Evolutionary conservation across 2,329 filamentous ascomycete genomes (phyloP).

Genomic region (Colletotrichum sp.): DNA sequence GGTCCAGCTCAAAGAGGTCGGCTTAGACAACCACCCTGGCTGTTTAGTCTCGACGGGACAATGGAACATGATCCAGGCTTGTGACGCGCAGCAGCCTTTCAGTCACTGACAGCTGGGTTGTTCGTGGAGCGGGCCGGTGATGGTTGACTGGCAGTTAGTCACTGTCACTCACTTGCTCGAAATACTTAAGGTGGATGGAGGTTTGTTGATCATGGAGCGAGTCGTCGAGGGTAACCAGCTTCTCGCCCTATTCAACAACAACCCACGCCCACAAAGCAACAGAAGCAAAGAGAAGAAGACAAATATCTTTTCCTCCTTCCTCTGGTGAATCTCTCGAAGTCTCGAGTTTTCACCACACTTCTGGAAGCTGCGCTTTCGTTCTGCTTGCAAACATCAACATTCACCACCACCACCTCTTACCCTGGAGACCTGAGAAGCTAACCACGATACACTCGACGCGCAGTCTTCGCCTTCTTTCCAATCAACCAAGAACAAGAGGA

Average conservation of each 20-base stretch:
- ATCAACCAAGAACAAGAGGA: constrained; percentile 7
- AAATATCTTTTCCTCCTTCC: neutral
- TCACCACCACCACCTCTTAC: neutral
- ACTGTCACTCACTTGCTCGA: constrained; percentile 2
- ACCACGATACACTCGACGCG: neutral
- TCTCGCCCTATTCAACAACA: neutral
- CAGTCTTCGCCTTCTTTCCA: neutral
- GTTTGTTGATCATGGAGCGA: neutral
- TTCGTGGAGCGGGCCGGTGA: constrained; percentile 8
- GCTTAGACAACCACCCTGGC: neutral
- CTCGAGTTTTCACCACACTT: constrained; percentile 9
- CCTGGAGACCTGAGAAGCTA: neutral
- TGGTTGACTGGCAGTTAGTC: constrained; percentile 2
- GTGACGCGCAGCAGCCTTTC: constrained; percentile 8
- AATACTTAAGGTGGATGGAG: constrained; percentile 1
- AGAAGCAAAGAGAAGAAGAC: neutral
- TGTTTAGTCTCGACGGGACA: neutral
- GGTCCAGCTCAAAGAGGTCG: neutral
- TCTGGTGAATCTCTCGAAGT: neutral
- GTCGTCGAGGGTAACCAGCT: neutral
- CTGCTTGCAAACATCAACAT: neutral
- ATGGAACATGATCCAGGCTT: constrained; percentile 20
- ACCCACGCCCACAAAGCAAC: neutral
- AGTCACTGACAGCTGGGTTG: constrained; percentile 4
- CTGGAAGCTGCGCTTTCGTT: neutral